A percentile compares a stretch with the other conserved stretches of the same genome.
Evolutionary conservation across 2,329 filamentous ascomycete species (phyloP).

Genomic region (Monilinia aucupariae): DNA sequence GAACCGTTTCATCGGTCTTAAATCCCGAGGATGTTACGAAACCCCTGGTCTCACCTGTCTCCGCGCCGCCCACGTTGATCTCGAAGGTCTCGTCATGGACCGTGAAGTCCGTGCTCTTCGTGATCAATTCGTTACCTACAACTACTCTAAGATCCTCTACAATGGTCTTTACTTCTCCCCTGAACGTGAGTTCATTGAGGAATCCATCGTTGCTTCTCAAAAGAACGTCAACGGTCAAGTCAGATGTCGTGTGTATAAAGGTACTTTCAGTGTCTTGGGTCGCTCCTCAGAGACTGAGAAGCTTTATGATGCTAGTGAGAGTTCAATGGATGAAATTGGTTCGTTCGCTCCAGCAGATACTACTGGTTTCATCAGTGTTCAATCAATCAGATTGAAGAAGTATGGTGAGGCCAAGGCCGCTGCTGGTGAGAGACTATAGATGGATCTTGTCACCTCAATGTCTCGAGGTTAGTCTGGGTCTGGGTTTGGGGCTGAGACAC

Average conservation of each 20-base stretch:
- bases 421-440: slow-evolving; percentile 63
- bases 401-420: slow-evolving; percentile 71
- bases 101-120: slow-evolving; percentile 62
- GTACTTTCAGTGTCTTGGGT: slow-evolving; percentile 54
- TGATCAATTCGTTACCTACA: slow-evolving; percentile 64
- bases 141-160: slow-evolving; percentile 54
- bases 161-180: slow-evolving; percentile 63
- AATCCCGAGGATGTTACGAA: slow-evolving; percentile 78
- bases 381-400: slow-evolving; percentile 57
- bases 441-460: slow-evolving; percentile 4
- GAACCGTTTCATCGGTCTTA: slow-evolving; percentile 74
- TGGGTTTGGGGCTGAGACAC: not conserved
- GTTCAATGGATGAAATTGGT: slow-evolving; percentile 64
- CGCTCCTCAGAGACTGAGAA: slow-evolving; percentile 60
- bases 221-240: slow-evolving; percentile 58
- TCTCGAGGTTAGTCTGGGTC: slow-evolving; percentile 1
- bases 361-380: slow-evolving; percentile 61
- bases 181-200: slow-evolving; percentile 66
- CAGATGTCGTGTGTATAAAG: slow-evolving; percentile 61
- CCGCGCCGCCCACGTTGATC: slow-evolving; percentile 43
- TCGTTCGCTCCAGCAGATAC: slow-evolving; percentile 63
- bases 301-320: slow-evolving; percentile 61
- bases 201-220: slow-evolving; percentile 55
- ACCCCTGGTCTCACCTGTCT: slow-evolving; percentile 34
- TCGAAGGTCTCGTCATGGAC: slow-evolving; percentile 64